phyloP scores from a whole-genome alignment of 148 eudicot species.

The Polygonum aviculare region DNA sequence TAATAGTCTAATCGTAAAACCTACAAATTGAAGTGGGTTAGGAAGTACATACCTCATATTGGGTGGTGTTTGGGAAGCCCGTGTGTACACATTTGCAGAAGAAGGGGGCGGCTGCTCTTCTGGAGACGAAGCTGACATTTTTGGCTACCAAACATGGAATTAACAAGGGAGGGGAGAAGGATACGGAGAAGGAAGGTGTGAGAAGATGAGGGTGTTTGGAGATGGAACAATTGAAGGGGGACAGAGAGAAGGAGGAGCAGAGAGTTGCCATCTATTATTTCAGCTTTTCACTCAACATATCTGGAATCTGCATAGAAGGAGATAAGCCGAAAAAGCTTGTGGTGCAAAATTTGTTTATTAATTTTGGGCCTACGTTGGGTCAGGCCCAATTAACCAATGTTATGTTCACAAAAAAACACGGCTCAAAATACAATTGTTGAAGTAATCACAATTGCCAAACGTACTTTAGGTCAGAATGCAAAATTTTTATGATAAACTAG shows the following conservation, averaged over 20 bases:
- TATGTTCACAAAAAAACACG: too few species aligned
- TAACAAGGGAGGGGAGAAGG: slow-evolving; percentile 9
- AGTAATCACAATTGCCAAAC: too few species aligned
- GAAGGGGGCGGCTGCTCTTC: slow-evolving; percentile 15
- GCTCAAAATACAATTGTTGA: too few species aligned
- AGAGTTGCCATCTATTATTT: slow-evolving; percentile 14
- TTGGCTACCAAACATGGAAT: slow-evolving; percentile 16
- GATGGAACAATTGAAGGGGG: slow-evolving; percentile 13
- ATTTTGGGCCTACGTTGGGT: background rate
- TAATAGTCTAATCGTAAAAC: background rate
- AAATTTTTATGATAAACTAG: too few species aligned
- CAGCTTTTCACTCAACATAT: background rate
- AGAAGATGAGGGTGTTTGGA: slow-evolving; percentile 6
- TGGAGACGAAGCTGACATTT: slow-evolving; percentile 6
- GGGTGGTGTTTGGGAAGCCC: slow-evolving; percentile 40
- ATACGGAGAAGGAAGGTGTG: slow-evolving; percentile 14
- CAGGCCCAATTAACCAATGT: too few species aligned
- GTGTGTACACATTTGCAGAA: slow-evolving; percentile 33
- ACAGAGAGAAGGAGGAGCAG: slow-evolving; percentile 19
- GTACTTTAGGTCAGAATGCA: too few species aligned
- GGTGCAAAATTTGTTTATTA: background rate
- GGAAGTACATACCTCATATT: slow-evolving; percentile 49
- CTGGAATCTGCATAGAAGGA: background rate
- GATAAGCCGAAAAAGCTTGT: background rate
- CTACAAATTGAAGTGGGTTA: background rate